These are phyloP conservation scores for Exserohilum turcica DNA, from an alignment of 2,329 filamentous ascomycete genomes.

Conservation along the genomic window DNA sequence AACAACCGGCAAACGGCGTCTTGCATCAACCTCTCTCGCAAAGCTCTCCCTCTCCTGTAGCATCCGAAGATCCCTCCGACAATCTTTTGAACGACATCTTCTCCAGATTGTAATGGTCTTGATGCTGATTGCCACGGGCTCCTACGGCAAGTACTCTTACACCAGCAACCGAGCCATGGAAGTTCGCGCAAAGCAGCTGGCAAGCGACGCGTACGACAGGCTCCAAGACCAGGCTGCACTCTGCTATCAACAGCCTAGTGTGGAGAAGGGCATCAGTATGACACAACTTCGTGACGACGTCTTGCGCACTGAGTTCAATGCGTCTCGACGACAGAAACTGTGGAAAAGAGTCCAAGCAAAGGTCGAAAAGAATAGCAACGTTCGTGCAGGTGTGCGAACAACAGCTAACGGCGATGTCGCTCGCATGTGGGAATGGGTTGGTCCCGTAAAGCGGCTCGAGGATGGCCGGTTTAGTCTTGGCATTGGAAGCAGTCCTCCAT, in stretches of 20 bases:
- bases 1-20: slow-evolving; percentile 67
- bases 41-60: slow-evolving; percentile 84
- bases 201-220: slow-evolving; percentile 81
- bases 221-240: slow-evolving; percentile 82
- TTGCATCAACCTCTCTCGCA: slow-evolving; percentile 89
- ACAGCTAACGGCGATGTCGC: slow-evolving; percentile 61
- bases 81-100: slow-evolving; percentile 85
- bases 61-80: slow-evolving; percentile 76
- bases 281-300: slow-evolving; percentile 92
- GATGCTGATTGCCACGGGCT: slow-evolving; percentile 53
- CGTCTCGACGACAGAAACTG: slow-evolving; percentile 75
- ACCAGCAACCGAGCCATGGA: slow-evolving; percentile 67
- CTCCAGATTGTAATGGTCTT: slow-evolving; percentile 70
- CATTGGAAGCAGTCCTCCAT: slow-evolving; percentile 38
- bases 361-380: slow-evolving; percentile 92
- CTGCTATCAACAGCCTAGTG: slow-evolving; percentile 67
- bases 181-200: slow-evolving; percentile 78
- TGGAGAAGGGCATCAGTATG: slow-evolving; percentile 81
- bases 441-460: slow-evolving; percentile 59
- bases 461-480: slow-evolving; percentile 45
- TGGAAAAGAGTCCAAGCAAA: slow-evolving; percentile 84
- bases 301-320: slow-evolving; percentile 77
- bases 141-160: slow-evolving; percentile 70
- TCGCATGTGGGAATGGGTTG: slow-evolving; percentile 72
- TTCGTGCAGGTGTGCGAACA: slow-evolving; percentile 75